phyloP scores from a whole-genome alignment of 2,329 filamentous ascomycete genomes.

The Fusarium veterinarium region DNA sequence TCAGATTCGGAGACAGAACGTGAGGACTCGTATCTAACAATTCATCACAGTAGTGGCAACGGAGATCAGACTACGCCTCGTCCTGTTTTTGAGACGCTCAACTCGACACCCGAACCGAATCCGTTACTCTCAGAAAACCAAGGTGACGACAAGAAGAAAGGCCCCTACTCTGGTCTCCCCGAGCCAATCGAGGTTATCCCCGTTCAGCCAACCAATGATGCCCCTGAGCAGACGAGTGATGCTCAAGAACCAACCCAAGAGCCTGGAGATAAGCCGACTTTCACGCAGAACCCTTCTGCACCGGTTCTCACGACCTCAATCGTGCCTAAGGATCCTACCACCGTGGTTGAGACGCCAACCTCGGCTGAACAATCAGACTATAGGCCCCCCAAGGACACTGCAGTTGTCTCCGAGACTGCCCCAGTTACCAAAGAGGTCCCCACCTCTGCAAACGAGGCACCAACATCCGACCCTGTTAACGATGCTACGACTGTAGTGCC shows the following conservation, averaged over 20 bases:
- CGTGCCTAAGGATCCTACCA: conserved; percentile 25
- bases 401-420: conserved; percentile 2
- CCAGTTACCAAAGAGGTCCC: conserved; percentile 2
- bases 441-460: not conserved
- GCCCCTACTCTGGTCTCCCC: conserved; percentile 2
- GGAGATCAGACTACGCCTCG: conserved; percentile 39
- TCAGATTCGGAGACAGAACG: not conserved
- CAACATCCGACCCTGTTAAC: conserved; percentile 5
- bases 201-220: conserved; percentile 9
- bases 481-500: conserved; percentile 10
- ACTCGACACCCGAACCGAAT: conserved; percentile 34
- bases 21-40: conserved; percentile 18
- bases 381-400: not conserved
- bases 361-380: conserved; percentile 6
- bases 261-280: conserved; percentile 18
- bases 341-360: conserved; percentile 1
- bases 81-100: conserved; percentile 42
- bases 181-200: conserved; percentile 38
- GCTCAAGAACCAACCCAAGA: conserved; percentile 15
- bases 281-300: conserved; percentile 32
- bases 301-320: conserved; percentile 36
- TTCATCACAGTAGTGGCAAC: conserved; percentile 16
- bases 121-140: conserved; percentile 24
- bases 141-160: conserved; percentile 13
- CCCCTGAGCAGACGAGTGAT: conserved; percentile 12